phyloP scores from a whole-genome alignment of 805 yeast genomes.

The Pichia exigua region DNA sequence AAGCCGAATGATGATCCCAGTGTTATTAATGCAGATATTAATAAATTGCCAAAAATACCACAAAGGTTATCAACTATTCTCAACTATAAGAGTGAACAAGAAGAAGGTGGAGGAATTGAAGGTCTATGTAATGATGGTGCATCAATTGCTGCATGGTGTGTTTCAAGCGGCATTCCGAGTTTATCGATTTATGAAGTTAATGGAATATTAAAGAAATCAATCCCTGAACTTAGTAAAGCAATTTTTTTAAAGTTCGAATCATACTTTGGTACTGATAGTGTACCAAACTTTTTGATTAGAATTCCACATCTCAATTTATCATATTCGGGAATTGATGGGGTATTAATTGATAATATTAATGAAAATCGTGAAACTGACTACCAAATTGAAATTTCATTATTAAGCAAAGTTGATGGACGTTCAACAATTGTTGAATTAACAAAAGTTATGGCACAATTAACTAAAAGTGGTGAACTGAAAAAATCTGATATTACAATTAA shows the following conservation, averaged over 20 bases:
- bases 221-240: slow-evolving; percentile 49
- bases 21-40: slow-evolving; percentile 76
- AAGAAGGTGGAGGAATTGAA: slow-evolving; percentile 82
- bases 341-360: slow-evolving; percentile 23
- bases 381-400: slow-evolving; percentile 56
- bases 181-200: slow-evolving; percentile 72
- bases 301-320: slow-evolving; percentile 60
- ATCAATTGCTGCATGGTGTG: slow-evolving; percentile 78
- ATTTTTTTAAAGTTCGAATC: slow-evolving; percentile 51
- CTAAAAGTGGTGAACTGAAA: slow-evolving; percentile 50
- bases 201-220: slow-evolving; percentile 53
- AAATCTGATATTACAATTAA: slow-evolving; percentile 65
- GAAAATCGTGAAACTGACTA: slow-evolving; percentile 22
- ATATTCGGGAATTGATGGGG: slow-evolving; percentile 35
- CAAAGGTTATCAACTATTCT: slow-evolving; percentile 68
- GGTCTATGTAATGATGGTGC: slow-evolving; percentile 72
- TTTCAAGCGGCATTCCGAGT: slow-evolving; percentile 76
- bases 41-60: slow-evolving; percentile 68
- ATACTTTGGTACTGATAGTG: slow-evolving; percentile 65
- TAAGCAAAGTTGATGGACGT: slow-evolving; percentile 78
- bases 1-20: slow-evolving; percentile 74
- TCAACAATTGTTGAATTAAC: slow-evolving; percentile 85
- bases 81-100: slow-evolving; percentile 63
- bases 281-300: slow-evolving; percentile 55
- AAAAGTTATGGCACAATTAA: slow-evolving; percentile 73